These are phyloP conservation scores for Gentiana dahurica DNA, from an alignment of 257 asterid genomes.

Conservation along the genomic window DNA sequence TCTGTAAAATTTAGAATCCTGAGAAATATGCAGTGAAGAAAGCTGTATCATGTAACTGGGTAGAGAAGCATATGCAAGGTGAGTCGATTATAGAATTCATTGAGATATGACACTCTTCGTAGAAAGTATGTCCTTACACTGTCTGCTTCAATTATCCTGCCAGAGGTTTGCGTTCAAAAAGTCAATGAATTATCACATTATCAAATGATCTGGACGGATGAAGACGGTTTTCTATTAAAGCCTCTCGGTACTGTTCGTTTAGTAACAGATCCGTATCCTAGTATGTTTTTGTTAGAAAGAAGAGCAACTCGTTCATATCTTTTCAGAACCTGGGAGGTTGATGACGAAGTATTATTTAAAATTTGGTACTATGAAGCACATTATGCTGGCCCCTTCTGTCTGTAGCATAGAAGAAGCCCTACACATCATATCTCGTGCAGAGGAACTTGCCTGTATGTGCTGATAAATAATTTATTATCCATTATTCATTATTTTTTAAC, in stretches of 20 bases:
- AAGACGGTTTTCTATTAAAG: constrained; percentile 83
- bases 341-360: constrained; percentile 97
- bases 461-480: constrained; percentile 10
- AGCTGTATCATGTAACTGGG: constrained; percentile 38
- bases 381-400: constrained; percentile 59
- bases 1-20: constrained; percentile 59
- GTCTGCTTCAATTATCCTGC: constrained; percentile 15
- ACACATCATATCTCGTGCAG: constrained; percentile 71
- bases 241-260: constrained; percentile 56
- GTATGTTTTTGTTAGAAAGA: constrained; percentile 1
- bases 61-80: constrained; percentile 91
- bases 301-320: constrained; percentile 13
- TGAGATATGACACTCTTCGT: constrained; percentile 7
- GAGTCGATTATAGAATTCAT: constrained; percentile 14
- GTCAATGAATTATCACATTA: constrained; percentile 68
- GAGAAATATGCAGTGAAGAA: constrained; percentile 55
- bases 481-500: constrained; percentile 12
- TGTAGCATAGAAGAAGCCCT: constrained; percentile 74
- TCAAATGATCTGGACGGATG: constrained; percentile 96
- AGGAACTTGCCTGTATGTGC: constrained; percentile 71
- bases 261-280: constrained; percentile 2
- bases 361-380: constrained; percentile 94
- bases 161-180: constrained; percentile 85
- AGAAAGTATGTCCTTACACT: constrained; percentile 3
- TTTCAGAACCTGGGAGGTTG: constrained; percentile 83